Conservation (phyloP, 108 stramenopile genomes). For the Nannochloropsis gaditana region DNA sequence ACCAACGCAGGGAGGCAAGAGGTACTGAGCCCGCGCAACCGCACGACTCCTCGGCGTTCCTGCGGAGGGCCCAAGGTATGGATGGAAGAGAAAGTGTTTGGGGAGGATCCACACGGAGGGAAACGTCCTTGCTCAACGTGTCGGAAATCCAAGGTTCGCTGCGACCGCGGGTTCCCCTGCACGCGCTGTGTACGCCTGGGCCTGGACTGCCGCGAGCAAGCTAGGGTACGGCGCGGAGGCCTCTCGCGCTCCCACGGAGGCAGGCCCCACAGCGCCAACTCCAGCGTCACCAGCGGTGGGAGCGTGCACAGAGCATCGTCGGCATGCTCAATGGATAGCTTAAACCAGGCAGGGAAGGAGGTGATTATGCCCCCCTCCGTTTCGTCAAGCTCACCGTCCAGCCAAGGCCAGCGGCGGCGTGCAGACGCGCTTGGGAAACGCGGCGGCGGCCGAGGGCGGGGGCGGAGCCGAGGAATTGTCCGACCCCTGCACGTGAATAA, state of each 20-base stretch:
- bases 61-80: constrained; percentile 4
- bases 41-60: neutral
- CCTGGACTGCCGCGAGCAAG: constrained; percentile 47
- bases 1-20: neutral
- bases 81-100: neutral
- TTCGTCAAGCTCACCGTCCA: neutral
- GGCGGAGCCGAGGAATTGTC: no score
- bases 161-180: constrained; percentile 48
- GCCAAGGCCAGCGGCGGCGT: no score
- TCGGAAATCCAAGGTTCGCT: constrained; percentile 46
- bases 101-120: neutral
- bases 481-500: no score
- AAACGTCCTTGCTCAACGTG: constrained; percentile 34
- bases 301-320: neutral
- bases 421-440: no score
- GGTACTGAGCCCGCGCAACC: neutral
- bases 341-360: neutral
- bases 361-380: constrained; percentile 19
- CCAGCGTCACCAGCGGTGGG: no score
- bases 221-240: neutral
- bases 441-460: no score
- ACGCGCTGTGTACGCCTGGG: constrained; percentile 47
- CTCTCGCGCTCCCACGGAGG: neutral
- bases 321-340: neutral
- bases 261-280: neutral